phyloP scores from a whole-genome alignment of 164 flowering plant species.

The Aristolochia fimbriata region DNA sequence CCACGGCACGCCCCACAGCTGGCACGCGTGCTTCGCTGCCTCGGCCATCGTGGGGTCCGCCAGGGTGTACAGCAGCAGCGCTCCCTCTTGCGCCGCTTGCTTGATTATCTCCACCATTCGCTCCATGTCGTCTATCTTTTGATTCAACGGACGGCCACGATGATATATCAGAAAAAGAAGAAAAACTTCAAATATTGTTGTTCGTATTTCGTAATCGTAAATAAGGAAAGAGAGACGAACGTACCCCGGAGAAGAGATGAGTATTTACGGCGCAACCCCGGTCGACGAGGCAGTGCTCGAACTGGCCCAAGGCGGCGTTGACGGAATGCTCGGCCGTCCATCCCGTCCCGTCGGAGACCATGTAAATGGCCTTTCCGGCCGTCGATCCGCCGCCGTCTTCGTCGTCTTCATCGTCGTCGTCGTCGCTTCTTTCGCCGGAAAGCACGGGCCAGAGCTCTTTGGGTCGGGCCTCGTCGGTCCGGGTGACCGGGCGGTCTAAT shows the following conservation, averaged over 20 bases:
- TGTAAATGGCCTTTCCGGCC: conserved; percentile 52
- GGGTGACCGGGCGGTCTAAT: conserved; percentile 36
- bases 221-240: too few relatives aligned
- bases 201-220: too few relatives aligned
- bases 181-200: too few relatives aligned
- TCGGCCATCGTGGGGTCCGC: conserved; percentile 84
- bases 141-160: too few relatives aligned
- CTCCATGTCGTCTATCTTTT: conserved; percentile 70
- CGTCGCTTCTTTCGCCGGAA: conserved; percentile 7
- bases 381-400: conserved; percentile 8
- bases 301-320: conserved; percentile 85
- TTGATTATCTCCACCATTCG: conserved; percentile 59
- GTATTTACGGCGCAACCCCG: conserved; percentile 73
- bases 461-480: conserved; percentile 1
- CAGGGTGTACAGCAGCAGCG: conserved; percentile 72
- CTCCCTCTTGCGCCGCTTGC: conserved; percentile 88
- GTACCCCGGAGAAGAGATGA: conserved; percentile 84
- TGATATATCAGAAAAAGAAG: too few relatives aligned
- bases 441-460: conserved; percentile 3
- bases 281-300: conserved; percentile 77
- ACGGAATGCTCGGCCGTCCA: conserved; percentile 95
- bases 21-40: conserved; percentile 61
- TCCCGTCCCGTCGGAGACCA: conserved; percentile 93
- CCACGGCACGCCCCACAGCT: conserved; percentile 64
- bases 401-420: conserved; percentile 20